A percentile compares a stretch with the other conserved stretches of the same genome.
phyloP scores from a whole-genome alignment of 805 yeast species.

The Starmera dryadoides region DNA sequence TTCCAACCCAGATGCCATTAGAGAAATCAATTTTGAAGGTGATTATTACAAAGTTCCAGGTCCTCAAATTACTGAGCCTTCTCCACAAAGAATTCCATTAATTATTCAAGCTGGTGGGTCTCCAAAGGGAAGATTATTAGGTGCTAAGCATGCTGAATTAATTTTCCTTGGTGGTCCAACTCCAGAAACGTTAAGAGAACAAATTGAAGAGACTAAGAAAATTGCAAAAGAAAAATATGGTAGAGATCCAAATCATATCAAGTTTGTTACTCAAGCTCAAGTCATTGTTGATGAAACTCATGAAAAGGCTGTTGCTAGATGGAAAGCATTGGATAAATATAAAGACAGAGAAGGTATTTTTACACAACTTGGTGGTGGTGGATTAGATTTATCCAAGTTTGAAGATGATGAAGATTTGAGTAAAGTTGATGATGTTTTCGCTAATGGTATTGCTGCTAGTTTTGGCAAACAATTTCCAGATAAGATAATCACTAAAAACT shows the following conservation, averaged over 20 bases:
- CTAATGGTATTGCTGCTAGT: conserved; percentile 17
- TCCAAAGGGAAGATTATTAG: conserved; percentile 29
- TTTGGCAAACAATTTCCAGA: conserved; percentile 17
- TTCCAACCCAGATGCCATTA: conserved; percentile 28
- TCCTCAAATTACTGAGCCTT: conserved; percentile 31
- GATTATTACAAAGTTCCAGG: conserved; percentile 31
- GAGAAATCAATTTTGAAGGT: conserved; percentile 31
- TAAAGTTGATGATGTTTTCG: conserved; percentile 19
- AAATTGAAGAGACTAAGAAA: conserved; percentile 24
- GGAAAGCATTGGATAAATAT: conserved; percentile 21
- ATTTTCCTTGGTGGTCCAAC: conserved; percentile 29
- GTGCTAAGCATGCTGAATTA: conserved; percentile 34
- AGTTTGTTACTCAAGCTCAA: conserved; percentile 27
- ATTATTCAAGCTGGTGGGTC: conserved; percentile 36
- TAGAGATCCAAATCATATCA: conserved; percentile 29
- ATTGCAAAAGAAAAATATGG: conserved; percentile 25
- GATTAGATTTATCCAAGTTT: conserved; percentile 28
- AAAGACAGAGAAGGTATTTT: conserved; percentile 30
- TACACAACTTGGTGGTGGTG: conserved; percentile 32
- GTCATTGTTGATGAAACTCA: conserved; percentile 29
- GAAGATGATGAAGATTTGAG: conserved; percentile 25
- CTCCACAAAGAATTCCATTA: conserved; percentile 35
- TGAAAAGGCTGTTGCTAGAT: conserved; percentile 31
- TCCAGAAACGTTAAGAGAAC: conserved; percentile 21
- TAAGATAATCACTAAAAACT: conserved; percentile 5